These are phyloP conservation scores for Pyrenochaeta sp. DNA, from an alignment of 2,329 filamentous ascomycete species.

Conservation along the genomic window DNA sequence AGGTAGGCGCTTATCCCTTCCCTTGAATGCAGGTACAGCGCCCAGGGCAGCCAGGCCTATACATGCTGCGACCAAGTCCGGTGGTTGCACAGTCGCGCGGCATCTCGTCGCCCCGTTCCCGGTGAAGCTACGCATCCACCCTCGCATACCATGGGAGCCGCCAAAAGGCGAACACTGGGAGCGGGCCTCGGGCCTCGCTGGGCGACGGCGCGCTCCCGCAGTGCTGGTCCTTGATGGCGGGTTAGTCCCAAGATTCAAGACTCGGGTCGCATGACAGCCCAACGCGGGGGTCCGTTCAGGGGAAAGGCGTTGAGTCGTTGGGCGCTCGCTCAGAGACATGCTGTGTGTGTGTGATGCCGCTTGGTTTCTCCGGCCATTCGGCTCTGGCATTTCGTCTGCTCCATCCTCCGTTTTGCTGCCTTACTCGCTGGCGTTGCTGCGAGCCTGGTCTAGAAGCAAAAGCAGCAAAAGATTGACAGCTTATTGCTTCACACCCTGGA, in stretches of 20 bases:
- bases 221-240: constrained; percentile 28
- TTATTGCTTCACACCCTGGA: too few relatives aligned
- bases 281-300: constrained; percentile 27
- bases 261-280: constrained; percentile 30
- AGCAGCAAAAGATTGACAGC: neutral
- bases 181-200: constrained; percentile 29
- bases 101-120: constrained; percentile 10
- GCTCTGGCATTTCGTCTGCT: neutral
- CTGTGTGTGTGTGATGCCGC: neutral
- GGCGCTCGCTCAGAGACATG: neutral
- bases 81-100: constrained; percentile 13
- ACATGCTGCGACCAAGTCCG: constrained; percentile 1
- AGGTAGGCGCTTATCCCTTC: too few relatives aligned
- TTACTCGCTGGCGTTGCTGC: too few relatives aligned
- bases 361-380: neutral
- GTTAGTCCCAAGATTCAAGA: constrained; percentile 8
- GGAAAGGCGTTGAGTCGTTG: constrained; percentile 9
- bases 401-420: neutral
- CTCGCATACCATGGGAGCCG: too few relatives aligned
- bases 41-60: neutral
- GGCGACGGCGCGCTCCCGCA: constrained; percentile 39
- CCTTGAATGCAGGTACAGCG: constrained; percentile 18
- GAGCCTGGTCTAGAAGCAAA: neutral
- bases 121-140: constrained; percentile 8
- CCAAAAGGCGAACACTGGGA: constrained; percentile 29